Base-by-base conservation (phyloP, 1,139 yeast genomes). In the Candida pseudoviswanathii region DNA sequence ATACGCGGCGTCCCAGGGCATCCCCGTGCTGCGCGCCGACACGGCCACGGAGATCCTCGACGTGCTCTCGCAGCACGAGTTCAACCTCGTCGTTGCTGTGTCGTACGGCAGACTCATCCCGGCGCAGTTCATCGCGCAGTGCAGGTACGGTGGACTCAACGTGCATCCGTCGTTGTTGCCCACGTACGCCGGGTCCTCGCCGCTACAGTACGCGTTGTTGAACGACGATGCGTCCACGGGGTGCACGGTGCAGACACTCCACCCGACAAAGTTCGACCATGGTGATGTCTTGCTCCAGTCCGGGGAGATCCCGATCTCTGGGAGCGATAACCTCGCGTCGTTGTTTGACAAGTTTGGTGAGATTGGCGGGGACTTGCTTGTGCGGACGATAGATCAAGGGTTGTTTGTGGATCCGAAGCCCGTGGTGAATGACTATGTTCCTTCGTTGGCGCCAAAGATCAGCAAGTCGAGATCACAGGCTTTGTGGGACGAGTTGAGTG, bases 81-180 rank as follows among this genome's bases (percentile, higher is more conserved):
- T 78, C 60, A 81, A 88, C 56, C 63, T 91, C 56, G 86, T 91
- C 0, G 75, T 94, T 26, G 97, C 98, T 0, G 98, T 91, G 1
- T 90, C 97, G 0, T 94, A 84, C 63, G 99, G 99, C 0, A 76
- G 75, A 47, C 70, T 92, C 44, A 89, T 94, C 5, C 97, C 98
- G 0, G 68, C 68, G 0, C 52, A 65, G 2, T 82, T 90, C 54
- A 65, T 94, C 2, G 47, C 61, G 0, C 42, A 62, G 0, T 68
- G 86, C 39, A 65, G 67, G 7, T 82, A 67, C 60, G 92, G 94
- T 0, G 96, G 97, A 0, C 62, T 94, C 25, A 94, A 94, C 62
- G 92, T 94, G 0, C 99, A 94, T 63, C 99, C 99, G 0, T 90
- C 97, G 0, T 66, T 92, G 16, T 74, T 94, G 9, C 99, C 99